Conservation (phyloP, 176 grass and related monocot genomes). For the Stipa capillata region DNA sequence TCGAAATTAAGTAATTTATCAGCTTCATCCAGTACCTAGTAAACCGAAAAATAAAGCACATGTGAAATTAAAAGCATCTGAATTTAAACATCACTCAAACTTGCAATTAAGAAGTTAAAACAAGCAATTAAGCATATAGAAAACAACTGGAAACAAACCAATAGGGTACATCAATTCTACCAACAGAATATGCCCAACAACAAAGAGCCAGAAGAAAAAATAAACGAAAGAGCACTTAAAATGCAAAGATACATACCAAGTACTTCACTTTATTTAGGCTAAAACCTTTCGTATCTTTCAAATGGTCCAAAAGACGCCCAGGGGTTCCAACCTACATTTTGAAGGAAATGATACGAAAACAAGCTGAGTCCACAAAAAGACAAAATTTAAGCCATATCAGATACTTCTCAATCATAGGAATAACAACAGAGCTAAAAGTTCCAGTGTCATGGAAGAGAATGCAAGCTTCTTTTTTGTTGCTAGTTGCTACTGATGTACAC, state of each 20-base stretch:
- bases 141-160: too few relatives aligned
- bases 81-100: not conserved
- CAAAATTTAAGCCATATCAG: constrained; percentile 6
- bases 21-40: constrained; percentile 78
- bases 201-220: not conserved
- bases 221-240: not conserved
- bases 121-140: too few relatives aligned
- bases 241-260: not conserved
- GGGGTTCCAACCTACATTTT: constrained; percentile 66
- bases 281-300: constrained; percentile 18
- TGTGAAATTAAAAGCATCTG: not conserved
- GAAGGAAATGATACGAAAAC: constrained; percentile 5
- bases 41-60: not conserved
- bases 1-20: constrained; percentile 79
- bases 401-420: not conserved
- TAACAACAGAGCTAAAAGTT: not conserved
- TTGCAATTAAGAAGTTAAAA: not conserved
- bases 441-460: not conserved
- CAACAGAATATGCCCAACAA: too few relatives aligned
- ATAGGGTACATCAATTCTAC: too few relatives aligned
- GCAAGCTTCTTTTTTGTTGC: not conserved
- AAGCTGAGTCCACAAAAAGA: not conserved
- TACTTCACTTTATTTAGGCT: constrained; percentile 14
- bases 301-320: constrained; percentile 21
- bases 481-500: not conserved